Percentiles rank a stretch among this genome's conserved stretches.
These are phyloP conservation scores for Xylaria digitata DNA, from an alignment of 2,329 filamentous ascomycete species.

Conservation along the genomic window DNA sequence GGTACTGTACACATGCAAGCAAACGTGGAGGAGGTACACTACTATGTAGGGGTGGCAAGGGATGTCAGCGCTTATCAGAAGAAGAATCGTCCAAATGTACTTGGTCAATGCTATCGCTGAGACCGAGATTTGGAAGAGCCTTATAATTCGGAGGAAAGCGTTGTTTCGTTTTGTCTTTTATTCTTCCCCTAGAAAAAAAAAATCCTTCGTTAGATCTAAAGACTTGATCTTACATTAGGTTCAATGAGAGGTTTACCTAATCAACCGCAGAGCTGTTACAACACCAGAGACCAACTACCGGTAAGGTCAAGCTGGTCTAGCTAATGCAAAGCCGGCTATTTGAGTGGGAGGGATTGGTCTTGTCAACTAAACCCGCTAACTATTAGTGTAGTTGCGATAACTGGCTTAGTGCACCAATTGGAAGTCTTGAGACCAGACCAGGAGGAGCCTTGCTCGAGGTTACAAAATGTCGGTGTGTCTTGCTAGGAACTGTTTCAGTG, in stretches of 20 bases:
- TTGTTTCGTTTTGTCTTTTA: slow-evolving; percentile 5
- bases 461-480: slow-evolving; percentile 24
- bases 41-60: slow-evolving; percentile 33
- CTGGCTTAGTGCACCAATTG: too few species aligned
- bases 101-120: background rate
- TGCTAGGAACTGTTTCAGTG: slow-evolving; percentile 21
- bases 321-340: slow-evolving; percentile 2
- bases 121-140: slow-evolving; percentile 1
- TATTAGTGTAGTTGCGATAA: slow-evolving; percentile 6
- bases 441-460: slow-evolving; percentile 26
- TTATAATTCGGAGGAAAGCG: background rate
- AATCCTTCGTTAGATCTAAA: slow-evolving; percentile 7
- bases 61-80: slow-evolving; percentile 42
- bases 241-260: slow-evolving; percentile 11
- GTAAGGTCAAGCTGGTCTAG: slow-evolving; percentile 1
- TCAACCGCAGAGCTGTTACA: slow-evolving; percentile 1
- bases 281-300: slow-evolving; percentile 6
- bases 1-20: slow-evolving; percentile 8
- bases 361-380: slow-evolving; percentile 11
- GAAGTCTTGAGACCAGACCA: background rate
- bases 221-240: background rate
- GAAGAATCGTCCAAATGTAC: slow-evolving; percentile 25
- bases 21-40: slow-evolving; percentile 3
- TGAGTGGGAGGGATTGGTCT: slow-evolving; percentile 1
- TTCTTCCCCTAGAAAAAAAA: background rate